Evolutionary conservation across 2,329 filamentous ascomycete species (phyloP).

Genomic region (Ophiostoma ips): DNA sequence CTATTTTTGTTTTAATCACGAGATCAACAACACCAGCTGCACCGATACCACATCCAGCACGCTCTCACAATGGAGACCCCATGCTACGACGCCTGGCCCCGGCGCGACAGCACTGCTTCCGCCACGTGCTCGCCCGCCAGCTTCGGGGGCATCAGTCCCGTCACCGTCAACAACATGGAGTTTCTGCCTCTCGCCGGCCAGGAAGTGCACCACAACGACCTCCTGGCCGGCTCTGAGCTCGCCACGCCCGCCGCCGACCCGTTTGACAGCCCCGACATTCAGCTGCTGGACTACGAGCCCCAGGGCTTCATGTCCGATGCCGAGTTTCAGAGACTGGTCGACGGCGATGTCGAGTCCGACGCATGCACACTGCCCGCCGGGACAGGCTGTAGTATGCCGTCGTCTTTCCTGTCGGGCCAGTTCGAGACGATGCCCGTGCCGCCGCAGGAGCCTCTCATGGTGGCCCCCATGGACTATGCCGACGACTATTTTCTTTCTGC

Average conservation of each 20-base stretch:
- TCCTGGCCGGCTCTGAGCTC: not conserved
- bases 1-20: too few species aligned
- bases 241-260: not conserved
- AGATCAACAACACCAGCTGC: too few species aligned
- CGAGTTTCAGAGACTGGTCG: not conserved
- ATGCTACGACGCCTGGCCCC: too few species aligned
- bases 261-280: not conserved
- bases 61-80: not conserved
- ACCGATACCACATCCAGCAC: too few species aligned
- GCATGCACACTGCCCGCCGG: too few species aligned
- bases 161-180: not conserved
- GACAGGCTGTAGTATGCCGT: not conserved
- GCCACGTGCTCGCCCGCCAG: not conserved
- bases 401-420: too few species aligned
- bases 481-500: not conserved
- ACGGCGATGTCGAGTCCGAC: not conserved
- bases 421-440: too few species aligned
- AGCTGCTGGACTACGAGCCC: not conserved
- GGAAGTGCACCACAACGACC: not conserved
- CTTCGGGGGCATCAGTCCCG: not conserved
- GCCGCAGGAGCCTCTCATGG: not conserved
- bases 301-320: not conserved
- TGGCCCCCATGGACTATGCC: not conserved
- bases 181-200: not conserved
- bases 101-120: not conserved